Percentiles rank a stretch among this genome's conserved stretches.
These are phyloP conservation scores for Fraxinus latifolia DNA, from an alignment of 305 asterid species.

Conservation along the genomic window DNA sequence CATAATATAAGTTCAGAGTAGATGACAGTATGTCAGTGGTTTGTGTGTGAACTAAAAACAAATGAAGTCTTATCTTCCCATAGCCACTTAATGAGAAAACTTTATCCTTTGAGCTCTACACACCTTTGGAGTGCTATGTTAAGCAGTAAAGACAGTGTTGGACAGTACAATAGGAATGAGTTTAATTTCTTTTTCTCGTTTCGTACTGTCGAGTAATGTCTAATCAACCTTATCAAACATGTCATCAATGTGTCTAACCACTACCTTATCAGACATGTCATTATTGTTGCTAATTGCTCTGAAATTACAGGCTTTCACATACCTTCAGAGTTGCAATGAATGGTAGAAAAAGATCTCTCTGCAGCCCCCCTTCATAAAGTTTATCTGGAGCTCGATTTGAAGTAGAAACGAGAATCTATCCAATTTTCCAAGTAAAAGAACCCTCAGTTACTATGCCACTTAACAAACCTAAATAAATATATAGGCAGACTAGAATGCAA, in stretches of 20 bases:
- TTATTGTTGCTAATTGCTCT: not conserved
- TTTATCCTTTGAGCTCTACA: not conserved
- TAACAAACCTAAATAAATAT: not conserved
- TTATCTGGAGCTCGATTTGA: conserved; percentile 60
- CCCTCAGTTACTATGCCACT: not conserved
- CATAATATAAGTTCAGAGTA: not conserved
- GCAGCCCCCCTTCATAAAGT: conserved; percentile 52
- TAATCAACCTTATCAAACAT: not conserved
- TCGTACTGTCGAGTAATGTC: not conserved
- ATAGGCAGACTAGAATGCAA: not conserved
- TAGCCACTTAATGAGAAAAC: not conserved
- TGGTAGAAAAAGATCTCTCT: conserved; percentile 55
- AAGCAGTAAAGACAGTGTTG: not conserved
- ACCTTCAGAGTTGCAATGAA: conserved; percentile 50
- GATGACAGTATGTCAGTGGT: not conserved
- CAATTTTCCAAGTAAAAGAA: not conserved
- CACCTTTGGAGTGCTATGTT: not conserved
- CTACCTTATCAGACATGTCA: not conserved
- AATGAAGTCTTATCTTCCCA: not conserved
- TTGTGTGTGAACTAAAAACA: not conserved
- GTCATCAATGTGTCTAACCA: not conserved
- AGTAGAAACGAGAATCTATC: conserved; percentile 51
- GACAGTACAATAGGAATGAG: not conserved
- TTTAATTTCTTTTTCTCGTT: not conserved
- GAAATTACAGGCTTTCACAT: conserved; percentile 6